phyloP scores from a whole-genome alignment of 2,329 filamentous ascomycete genomes.

The Bipolaris sorokiniana region DNA sequence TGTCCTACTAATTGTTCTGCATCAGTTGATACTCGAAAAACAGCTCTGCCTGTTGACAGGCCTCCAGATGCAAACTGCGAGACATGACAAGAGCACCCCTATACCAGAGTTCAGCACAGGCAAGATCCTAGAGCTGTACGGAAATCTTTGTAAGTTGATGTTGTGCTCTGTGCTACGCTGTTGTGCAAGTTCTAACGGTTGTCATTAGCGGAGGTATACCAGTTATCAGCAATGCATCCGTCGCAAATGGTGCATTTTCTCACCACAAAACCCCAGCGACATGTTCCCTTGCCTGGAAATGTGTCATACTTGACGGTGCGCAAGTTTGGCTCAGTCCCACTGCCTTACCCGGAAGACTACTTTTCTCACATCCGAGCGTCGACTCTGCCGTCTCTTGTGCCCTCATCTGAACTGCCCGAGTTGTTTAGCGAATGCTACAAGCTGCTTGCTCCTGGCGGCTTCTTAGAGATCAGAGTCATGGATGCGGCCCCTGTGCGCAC shows the following conservation, averaged over 20 bases:
- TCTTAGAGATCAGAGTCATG: conserved; percentile 65
- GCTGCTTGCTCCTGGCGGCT: conserved; percentile 61
- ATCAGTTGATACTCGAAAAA: conserved; percentile 57
- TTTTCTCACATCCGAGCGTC: conserved; percentile 53
- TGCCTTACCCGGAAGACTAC: conserved; percentile 54
- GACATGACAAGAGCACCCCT: conserved; percentile 29
- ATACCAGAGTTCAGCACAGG: conserved; percentile 40
- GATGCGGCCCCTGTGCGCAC: conserved; percentile 65
- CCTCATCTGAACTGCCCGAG: conserved; percentile 62
- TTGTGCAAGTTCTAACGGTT: conserved; percentile 37
- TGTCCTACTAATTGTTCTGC: conserved; percentile 3
- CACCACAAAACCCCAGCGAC: conserved; percentile 40
- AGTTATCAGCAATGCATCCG: conserved; percentile 52
- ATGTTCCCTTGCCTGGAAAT: conserved; percentile 44
- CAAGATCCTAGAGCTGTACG: conserved; percentile 48
- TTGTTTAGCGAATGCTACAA: conserved; percentile 64
- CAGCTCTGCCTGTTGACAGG: conserved; percentile 68
- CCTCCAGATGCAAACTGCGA: conserved; percentile 52
- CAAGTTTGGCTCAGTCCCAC: conserved; percentile 52
- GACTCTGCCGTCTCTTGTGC: conserved; percentile 62
- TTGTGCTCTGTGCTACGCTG: conserved; percentile 23
- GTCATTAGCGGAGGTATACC: conserved; percentile 51
- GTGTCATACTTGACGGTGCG: conserved; percentile 39
- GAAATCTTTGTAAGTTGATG: conserved; percentile 47
- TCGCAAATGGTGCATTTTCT: conserved; percentile 47